phyloP scores from a whole-genome alignment of 495 filamentous ascomycete genomes.

The Talaromyces liani region DNA sequence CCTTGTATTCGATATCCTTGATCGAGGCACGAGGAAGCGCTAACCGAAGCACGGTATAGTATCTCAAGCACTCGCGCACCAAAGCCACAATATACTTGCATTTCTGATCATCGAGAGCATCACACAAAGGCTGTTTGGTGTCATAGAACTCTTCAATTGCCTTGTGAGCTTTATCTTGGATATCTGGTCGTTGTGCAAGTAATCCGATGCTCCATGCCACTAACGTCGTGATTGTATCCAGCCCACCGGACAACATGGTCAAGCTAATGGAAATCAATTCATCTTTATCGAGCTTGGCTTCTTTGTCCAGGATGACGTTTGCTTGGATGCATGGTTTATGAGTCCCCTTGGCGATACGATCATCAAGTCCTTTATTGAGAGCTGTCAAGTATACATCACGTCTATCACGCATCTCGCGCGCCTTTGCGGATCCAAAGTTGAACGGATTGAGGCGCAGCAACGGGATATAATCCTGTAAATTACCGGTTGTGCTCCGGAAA shows the following conservation, averaged over 20 bases:
- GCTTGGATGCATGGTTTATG: slow-evolving; percentile 59
- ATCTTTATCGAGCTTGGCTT: slow-evolving; percentile 48
- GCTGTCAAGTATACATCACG: slow-evolving; percentile 51
- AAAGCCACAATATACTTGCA: slow-evolving; percentile 53
- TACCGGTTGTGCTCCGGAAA: slow-evolving; percentile 53
- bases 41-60: slow-evolving; percentile 54
- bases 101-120: slow-evolving; percentile 53
- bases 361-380: slow-evolving; percentile 46
- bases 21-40: slow-evolving; percentile 53
- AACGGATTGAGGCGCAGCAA: slow-evolving; percentile 51
- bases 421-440: slow-evolving; percentile 40
- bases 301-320: slow-evolving; percentile 55
- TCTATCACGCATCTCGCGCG: slow-evolving; percentile 49
- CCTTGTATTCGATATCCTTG: slow-evolving; percentile 52
- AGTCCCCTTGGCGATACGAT: slow-evolving; percentile 50
- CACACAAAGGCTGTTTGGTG: slow-evolving; percentile 46
- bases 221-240: slow-evolving; percentile 57
- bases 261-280: slow-evolving; percentile 57
- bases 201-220: slow-evolving; percentile 56
- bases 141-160: slow-evolving; percentile 49
- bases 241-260: slow-evolving; percentile 55
- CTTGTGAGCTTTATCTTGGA: slow-evolving; percentile 50
- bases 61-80: slow-evolving; percentile 48
- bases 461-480: slow-evolving; percentile 59
- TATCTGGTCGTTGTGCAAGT: slow-evolving; percentile 48